Evolutionary conservation across 257 asterid genomes (phyloP), one percentile per base, ranked within the genome.

Genomic region (Fraxinus quadrangulata): DNA sequence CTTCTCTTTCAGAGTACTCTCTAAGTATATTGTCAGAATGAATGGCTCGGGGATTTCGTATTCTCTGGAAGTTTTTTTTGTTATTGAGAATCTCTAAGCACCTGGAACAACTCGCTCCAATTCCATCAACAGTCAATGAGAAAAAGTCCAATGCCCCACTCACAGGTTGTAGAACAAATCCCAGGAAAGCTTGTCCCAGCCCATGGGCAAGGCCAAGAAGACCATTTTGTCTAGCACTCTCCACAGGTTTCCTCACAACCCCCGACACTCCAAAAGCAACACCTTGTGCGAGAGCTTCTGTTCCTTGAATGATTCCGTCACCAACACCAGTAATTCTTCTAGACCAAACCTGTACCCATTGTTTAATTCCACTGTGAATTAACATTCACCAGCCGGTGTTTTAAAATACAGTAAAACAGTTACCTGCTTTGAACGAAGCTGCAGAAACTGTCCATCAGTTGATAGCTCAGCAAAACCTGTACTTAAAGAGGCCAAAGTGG

Each of bases 261-360:
- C 99, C 99, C 0, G 99, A 88, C 73, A 96, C 87, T 70, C 99
- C 99, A 84, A 96, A 96, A 74, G 96, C 99, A 85, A 96, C 78
- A 79, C 99, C 99, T 85, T 96, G 99, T 13, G 99, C 99, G 70
- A 96, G 90, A 85, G 99, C 99, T 88, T 96, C 99, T 0, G 99
- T 96, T 73, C 99, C 99, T 86, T 96, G 98, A 71, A 87, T 92
- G 83, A 96, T 72, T 73, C 99, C 99, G 84, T 96, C 99, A 84
- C 98, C 97, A 83, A 96, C 97, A 79, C 99, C 99, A 34, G 97
- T 94, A 69, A 96, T 90, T 86, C 99, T 91, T 81, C 99, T 92
- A 69, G 99, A 96, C 96, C 94, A 88, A 42, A 88, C 92, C 98
- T 93, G 88, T n/a, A 34, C 30, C 59, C 75, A 77, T 72, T 66